phyloP scores from a whole-genome alignment of 2,329 filamentous ascomycete species.

The Fusarium miscanthi region DNA sequence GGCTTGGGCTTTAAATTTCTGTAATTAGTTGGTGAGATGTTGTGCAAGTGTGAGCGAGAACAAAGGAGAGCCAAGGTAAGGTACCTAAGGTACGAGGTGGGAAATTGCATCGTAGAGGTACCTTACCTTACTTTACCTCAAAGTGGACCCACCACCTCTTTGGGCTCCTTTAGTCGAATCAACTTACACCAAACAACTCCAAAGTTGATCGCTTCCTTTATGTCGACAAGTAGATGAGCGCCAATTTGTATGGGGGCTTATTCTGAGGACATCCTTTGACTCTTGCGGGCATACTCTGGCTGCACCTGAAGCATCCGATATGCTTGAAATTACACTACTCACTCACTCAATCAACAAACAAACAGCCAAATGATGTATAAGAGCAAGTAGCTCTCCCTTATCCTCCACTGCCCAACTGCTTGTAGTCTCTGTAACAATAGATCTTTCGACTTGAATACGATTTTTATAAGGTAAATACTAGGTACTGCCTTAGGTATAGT shows the following conservation, averaged over 20 bases:
- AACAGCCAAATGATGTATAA: not conserved
- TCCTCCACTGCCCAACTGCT: not conserved
- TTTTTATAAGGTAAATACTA: not conserved
- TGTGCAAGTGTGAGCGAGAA: not conserved
- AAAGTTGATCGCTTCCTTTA: constrained; percentile 10
- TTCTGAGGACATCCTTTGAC: too few species aligned
- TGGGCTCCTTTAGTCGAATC: constrained; percentile 13
- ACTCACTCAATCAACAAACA: not conserved
- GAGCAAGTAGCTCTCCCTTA: not conserved
- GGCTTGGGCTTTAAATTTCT: not conserved
- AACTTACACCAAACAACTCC: constrained; percentile 18
- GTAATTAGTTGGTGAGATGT: not conserved
- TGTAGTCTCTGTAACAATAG: not conserved
- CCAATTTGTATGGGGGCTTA: not conserved
- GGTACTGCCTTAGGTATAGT: too few species aligned
- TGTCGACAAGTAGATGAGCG: not conserved
- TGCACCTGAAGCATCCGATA: not conserved
- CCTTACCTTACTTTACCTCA: not conserved
- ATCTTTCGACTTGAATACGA: not conserved
- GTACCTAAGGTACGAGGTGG: not conserved
- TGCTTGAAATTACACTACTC: not conserved
- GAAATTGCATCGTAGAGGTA: constrained; percentile 5
- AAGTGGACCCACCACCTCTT: constrained; percentile 27
- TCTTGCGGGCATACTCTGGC: not conserved
- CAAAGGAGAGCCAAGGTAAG: not conserved